Conservation (phyloP, 805 yeast genomes). For the Yueomyces sinensis region DNA sequence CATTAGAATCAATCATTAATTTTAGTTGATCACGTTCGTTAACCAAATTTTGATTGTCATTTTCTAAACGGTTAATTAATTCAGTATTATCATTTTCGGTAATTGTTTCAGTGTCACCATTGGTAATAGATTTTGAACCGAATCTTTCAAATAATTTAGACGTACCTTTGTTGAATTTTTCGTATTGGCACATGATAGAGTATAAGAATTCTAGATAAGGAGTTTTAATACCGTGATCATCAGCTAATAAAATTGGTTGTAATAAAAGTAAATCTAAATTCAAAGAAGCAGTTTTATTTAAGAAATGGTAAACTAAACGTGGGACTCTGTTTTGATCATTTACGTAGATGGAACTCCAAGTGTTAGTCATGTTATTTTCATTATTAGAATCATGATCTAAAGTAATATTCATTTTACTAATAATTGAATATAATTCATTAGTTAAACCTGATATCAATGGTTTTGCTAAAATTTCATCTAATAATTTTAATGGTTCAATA, state of each 20-base stretch:
- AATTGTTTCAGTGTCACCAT: too few relatives aligned
- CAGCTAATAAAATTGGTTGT: slow-evolving; percentile 79
- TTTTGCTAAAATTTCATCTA: slow-evolving; percentile 58
- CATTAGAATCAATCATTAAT: slow-evolving; percentile 3
- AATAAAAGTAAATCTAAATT: slow-evolving; percentile 61
- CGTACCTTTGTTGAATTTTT: slow-evolving; percentile 31
- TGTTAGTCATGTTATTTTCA: slow-evolving; percentile 40
- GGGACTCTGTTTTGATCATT: slow-evolving; percentile 31
- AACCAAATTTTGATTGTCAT: slow-evolving; percentile 6
- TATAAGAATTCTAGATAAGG: slow-evolving; percentile 83
- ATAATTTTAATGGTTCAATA: slow-evolving; percentile 37
- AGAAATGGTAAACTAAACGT: slow-evolving; percentile 49
- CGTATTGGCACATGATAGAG: slow-evolving; percentile 55
- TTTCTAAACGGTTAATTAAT: slow-evolving; percentile 2
- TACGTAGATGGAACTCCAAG: slow-evolving; percentile 34
- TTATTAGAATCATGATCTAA: slow-evolving; percentile 47
- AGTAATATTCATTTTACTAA: slow-evolving; percentile 62
- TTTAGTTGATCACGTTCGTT: slow-evolving; percentile 6
- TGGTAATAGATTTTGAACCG: background rate
- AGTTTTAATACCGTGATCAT: slow-evolving; percentile 70
- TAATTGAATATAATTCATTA: slow-evolving; percentile 54
- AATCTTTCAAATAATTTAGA: slow-evolving; percentile 19
- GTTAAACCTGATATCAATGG: slow-evolving; percentile 71
- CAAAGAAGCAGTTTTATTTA: slow-evolving; percentile 33
- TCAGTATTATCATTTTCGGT: background rate